Conservation (phyloP, 108 stramenopile species). For the Heterococcus sp. region DNA sequence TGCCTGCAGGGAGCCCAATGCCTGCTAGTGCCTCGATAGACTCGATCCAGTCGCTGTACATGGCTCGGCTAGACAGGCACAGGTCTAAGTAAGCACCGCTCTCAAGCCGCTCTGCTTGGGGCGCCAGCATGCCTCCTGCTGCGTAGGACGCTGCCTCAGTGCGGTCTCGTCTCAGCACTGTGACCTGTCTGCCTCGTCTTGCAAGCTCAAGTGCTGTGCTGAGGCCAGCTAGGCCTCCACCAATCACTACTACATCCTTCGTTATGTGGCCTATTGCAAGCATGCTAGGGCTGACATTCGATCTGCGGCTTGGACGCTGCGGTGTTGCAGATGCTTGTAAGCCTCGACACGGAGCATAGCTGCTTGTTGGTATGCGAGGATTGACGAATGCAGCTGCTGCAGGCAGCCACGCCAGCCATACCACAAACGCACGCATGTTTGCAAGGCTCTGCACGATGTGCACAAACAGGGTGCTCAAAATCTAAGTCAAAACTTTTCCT, state of each 20-base stretch:
- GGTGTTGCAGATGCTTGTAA: no score
- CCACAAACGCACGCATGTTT: no score
- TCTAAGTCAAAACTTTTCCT: no score
- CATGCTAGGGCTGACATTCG: no score
- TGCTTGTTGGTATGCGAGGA: no score
- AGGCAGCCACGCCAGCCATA: no score
- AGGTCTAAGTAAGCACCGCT: conserved; percentile 74
- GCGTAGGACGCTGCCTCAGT: conserved; percentile 42
- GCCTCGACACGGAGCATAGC: no score
- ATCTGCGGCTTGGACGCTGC: no score
- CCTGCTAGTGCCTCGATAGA: conserved; percentile 35
- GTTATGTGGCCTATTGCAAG: not conserved
- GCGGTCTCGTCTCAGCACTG: conserved; percentile 37
- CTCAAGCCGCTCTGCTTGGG: conserved; percentile 78
- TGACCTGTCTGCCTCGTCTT: conserved; percentile 39
- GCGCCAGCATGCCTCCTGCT: conserved; percentile 65
- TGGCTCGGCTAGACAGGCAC: conserved; percentile 67
- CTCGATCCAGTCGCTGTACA: conserved; percentile 69
- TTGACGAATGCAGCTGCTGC: no score
- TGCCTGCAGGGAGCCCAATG: conserved; percentile 2
- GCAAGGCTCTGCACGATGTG: no score
- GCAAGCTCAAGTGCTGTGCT: conserved; percentile 44
- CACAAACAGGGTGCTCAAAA: no score
- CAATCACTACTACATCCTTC: conserved; percentile 42
- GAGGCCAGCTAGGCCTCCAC: conserved; percentile 46